A percentile compares a stretch with the other conserved stretches of the same genome.
Evolutionary conservation across 331 rosid genomes (phyloP).

Genomic region (Rosa hybrid): DNA sequence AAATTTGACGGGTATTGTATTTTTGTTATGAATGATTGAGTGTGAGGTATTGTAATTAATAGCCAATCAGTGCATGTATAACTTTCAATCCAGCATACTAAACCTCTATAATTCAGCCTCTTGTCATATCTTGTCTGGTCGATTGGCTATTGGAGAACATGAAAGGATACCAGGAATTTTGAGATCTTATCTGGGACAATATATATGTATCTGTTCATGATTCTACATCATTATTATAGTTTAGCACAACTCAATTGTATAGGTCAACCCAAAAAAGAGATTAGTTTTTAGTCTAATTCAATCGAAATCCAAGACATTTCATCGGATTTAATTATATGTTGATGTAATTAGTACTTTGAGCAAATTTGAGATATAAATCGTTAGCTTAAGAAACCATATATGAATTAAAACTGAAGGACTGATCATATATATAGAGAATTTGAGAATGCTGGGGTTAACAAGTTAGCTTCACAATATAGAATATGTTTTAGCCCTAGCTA

Average conservation of each 20-base stretch:
- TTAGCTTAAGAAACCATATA: no score
- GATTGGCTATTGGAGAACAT: constrained; percentile 15
- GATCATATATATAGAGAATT: no score
- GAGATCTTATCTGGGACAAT: not conserved
- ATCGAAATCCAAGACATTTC: not conserved
- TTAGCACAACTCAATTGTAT: not conserved
- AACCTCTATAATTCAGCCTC: not conserved
- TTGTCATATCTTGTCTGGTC: not conserved
- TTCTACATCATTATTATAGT: not conserved
- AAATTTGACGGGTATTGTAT: no score
- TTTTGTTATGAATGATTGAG: not conserved
- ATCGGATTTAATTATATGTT: not conserved
- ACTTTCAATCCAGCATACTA: not conserved
- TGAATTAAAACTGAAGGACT: no score
- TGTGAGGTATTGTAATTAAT: not conserved
- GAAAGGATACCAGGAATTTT: constrained; percentile 3
- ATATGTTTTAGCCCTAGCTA: no score
- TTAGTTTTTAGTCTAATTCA: not conserved
- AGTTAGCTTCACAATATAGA: no score
- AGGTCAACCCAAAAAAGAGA: no score
- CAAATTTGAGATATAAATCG: not conserved
- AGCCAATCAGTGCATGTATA: constrained; percentile 8
- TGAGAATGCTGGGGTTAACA: no score
- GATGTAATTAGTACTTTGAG: not conserved
- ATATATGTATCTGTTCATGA: not conserved